Base-by-base conservation (phyloP, 2,329 filamentous ascomycete genomes). In the Gnomoniopsis sp. region DNA sequence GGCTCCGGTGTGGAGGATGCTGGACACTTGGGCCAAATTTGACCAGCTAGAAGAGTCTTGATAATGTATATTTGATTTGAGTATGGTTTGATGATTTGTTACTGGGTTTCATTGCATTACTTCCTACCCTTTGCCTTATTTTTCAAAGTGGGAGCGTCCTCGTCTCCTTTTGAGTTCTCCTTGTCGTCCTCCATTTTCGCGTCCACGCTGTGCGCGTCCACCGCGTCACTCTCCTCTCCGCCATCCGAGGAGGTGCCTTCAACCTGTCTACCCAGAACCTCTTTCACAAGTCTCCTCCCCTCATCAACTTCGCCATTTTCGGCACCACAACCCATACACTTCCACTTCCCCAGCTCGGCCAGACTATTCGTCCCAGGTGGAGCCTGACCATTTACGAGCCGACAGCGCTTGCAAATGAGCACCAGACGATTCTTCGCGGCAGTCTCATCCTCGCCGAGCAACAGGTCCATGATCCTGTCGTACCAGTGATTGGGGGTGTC, bases 371-470 rank as follows among this genome's bases (percentile, higher is more conserved):
- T 88, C 1, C 95, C 95, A 0, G 95, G 93, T 1, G 95, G 93
- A 3, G 95, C 95, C 71, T 97, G 95, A 0, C 96, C 95, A 70
- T 99, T 99, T 50, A 99, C 93, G 1, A 97, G 82, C 33, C 91
- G 83, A 71, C 95, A 99, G 43, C 83, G 79, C 34, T 79, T 74
- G 74, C 95, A 99, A 57, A 99, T 91, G 63, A 99, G 79, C 8
- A 87, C 93, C 59, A 96, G 85, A 19, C 95, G 87, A 72, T 98
- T 98, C 77, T 92, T 96, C 2, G 93, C 85, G 14, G 90, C 87
- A 4, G 90, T 96, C 74, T 99, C 95, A 68, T 99, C 95, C 69
- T 99, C 95, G 52, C 95, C 95, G 0, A 99, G 82, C 26, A 99
- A 84, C 0, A 96, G 85, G 68, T 99, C 95, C 58, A 99, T 79